phyloP scores from a whole-genome alignment of 495 filamentous ascomycete species.

The Aspergillus biplanus region DNA sequence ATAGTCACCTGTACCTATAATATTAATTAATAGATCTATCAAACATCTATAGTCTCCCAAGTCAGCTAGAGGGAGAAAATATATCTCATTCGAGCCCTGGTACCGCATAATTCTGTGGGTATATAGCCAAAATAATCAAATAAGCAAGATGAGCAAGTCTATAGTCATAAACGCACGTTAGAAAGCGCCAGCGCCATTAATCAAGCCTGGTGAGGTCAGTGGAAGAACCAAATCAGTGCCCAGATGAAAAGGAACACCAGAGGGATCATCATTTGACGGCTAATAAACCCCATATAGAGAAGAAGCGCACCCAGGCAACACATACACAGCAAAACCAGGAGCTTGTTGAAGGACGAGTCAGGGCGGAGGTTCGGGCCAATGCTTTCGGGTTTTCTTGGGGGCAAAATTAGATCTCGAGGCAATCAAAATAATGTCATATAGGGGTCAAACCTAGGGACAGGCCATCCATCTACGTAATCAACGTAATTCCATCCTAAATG shows the following conservation, averaged over 20 bases:
- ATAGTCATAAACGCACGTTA: neutral
- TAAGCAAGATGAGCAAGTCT: neutral
- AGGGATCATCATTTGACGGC: conserved; percentile 14
- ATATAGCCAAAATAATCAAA: neutral
- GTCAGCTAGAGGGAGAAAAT: no score
- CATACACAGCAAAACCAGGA: conserved; percentile 26
- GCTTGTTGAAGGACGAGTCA: neutral
- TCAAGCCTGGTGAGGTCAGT: neutral
- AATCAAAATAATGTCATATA: neutral
- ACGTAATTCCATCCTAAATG: conserved; percentile 50
- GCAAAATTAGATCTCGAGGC: neutral
- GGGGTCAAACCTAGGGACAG: conserved; percentile 31
- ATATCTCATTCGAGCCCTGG: no score
- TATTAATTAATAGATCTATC: no score
- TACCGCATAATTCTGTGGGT: conserved; percentile 10
- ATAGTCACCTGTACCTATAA: no score
- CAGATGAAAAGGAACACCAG: conserved; percentile 6
- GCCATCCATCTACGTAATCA: conserved; percentile 50
- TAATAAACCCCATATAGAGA: conserved; percentile 2
- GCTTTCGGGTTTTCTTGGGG: conserved; percentile 15
- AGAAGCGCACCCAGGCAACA: conserved; percentile 18
- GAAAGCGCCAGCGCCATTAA: neutral
- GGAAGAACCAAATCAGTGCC: conserved; percentile 2
- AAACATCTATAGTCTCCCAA: no score
- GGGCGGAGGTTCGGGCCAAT: conserved; percentile 6